These are phyloP conservation scores for Geotrichum ghanense DNA, from an alignment of 805 yeast genomes.

Conservation along the genomic window DNA sequence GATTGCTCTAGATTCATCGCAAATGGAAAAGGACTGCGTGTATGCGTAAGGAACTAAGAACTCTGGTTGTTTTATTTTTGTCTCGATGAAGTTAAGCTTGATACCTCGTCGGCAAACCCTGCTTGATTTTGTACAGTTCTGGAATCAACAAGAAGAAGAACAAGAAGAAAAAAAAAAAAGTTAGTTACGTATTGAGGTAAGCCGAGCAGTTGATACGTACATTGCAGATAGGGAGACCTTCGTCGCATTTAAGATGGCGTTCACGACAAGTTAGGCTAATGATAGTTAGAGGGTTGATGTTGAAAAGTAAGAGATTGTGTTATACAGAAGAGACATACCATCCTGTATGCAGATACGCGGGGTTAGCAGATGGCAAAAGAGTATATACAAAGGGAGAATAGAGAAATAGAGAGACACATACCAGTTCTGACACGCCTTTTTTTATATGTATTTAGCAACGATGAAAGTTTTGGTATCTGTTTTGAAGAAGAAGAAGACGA, in stretches of 20 bases:
- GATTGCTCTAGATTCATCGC: constrained; percentile 6
- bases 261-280: constrained; percentile 10
- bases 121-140: constrained; percentile 9
- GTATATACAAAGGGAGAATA: not conserved
- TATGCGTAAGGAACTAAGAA: not conserved
- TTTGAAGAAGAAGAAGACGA: not conserved
- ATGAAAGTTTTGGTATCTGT: not conserved
- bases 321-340: constrained; percentile 3
- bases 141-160: not conserved
- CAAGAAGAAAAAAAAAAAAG: not conserved
- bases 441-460: not conserved
- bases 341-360: too few species aligned
- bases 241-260: constrained; percentile 10
- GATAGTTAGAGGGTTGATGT: not conserved
- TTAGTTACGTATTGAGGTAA: not conserved
- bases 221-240: constrained; percentile 2
- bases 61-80: constrained; percentile 5
- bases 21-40: not conserved
- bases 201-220: too few species aligned
- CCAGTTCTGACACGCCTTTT: constrained; percentile 4
- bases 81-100: constrained; percentile 10
- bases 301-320: not conserved
- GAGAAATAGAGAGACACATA: not conserved
- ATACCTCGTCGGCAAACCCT: constrained; percentile 9
- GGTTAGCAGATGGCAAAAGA: not conserved